Evolutionary conservation across 257 asterid species (phyloP).

Genomic region (Rehmannia glutinosa): DNA sequence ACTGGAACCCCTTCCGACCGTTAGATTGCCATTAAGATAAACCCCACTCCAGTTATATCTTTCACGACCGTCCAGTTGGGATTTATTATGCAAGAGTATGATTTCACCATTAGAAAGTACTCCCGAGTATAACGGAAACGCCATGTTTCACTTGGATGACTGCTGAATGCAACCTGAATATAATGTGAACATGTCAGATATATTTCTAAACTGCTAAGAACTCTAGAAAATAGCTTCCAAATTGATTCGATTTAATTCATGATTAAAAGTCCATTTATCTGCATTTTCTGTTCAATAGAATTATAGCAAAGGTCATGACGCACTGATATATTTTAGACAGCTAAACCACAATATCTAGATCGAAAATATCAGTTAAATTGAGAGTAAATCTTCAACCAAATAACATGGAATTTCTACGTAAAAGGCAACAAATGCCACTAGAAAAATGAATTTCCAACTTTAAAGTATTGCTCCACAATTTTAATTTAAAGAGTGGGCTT

Average conservation of each 20-base stretch:
- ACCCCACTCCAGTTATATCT: slow-evolving; percentile 26
- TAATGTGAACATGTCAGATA: not conserved
- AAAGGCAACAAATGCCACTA: too few relatives aligned
- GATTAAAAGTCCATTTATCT: too few relatives aligned
- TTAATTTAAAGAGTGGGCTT: too few relatives aligned
- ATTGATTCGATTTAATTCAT: too few relatives aligned
- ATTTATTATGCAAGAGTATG: slow-evolving; percentile 36
- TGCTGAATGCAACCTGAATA: slow-evolving; percentile 31
- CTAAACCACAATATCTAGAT: too few relatives aligned
- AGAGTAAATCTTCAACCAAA: not conserved
- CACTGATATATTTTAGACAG: too few relatives aligned
- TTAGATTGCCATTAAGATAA: slow-evolving; percentile 27
- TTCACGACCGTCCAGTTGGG: slow-evolving; percentile 21
- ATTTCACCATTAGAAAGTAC: slow-evolving; percentile 49
- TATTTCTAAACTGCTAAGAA: too few relatives aligned
- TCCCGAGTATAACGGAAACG: slow-evolving; percentile 51
- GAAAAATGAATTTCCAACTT: too few relatives aligned
- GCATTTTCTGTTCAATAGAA: too few relatives aligned
- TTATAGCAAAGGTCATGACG: too few relatives aligned
- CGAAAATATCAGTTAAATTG: not conserved
- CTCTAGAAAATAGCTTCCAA: not conserved
- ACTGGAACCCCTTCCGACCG: slow-evolving; percentile 29
- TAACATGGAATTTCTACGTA: not conserved
- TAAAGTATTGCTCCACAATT: too few relatives aligned
- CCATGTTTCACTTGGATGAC: slow-evolving; percentile 49